phyloP scores from a whole-genome alignment of 441 rosid genomes.

The Gossypium laxum region DNA sequence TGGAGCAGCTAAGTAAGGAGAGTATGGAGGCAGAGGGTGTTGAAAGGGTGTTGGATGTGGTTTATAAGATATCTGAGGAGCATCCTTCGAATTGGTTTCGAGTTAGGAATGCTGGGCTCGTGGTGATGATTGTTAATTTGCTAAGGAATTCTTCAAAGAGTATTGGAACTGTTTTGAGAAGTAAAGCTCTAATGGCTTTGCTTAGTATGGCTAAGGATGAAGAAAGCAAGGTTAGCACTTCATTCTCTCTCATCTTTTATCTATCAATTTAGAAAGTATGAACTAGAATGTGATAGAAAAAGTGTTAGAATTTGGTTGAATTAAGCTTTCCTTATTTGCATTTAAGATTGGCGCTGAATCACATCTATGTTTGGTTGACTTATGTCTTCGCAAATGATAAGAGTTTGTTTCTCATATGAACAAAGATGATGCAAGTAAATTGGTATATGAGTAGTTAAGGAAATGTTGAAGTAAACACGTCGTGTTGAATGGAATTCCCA shows the following conservation, averaged over 20 bases:
- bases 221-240: constrained; percentile 33
- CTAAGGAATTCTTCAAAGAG: constrained; percentile 21
- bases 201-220: constrained; percentile 37
- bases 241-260: constrained; percentile 6
- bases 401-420: background rate
- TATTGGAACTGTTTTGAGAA: constrained; percentile 27
- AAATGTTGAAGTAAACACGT: background rate
- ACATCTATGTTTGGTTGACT: background rate
- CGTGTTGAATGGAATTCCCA: background rate
- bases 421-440: constrained; percentile 2
- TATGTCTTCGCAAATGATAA: background rate
- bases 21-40: constrained; percentile 17
- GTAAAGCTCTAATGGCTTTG: constrained; percentile 32
- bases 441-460: background rate
- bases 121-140: constrained; percentile 24
- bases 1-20: constrained; percentile 24
- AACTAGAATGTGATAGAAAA: background rate
- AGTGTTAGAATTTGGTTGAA: background rate
- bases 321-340: background rate
- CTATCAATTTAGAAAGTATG: background rate
- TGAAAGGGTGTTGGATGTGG: constrained; percentile 23
- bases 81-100: constrained; percentile 27
- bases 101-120: constrained; percentile 30
- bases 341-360: background rate
- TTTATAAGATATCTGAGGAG: constrained; percentile 28